Base-by-base conservation (phyloP, 495 filamentous ascomycete species). In the Endocarpon pusillum region DNA sequence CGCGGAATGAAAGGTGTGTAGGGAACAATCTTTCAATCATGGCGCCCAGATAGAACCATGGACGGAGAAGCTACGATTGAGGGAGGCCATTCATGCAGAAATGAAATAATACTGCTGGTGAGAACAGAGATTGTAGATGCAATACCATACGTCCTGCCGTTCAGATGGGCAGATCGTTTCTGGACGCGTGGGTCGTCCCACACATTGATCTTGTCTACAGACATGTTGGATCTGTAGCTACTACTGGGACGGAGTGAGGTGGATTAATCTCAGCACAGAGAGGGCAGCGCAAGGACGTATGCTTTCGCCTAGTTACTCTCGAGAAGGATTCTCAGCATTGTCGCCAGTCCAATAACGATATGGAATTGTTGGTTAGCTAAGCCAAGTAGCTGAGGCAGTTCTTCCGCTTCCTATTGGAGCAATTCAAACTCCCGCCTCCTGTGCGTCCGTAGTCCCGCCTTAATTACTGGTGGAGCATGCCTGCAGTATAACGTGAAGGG, bases 71-170 rank as follows among this genome's bases (percentile, higher is more conserved):
- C n/a, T 3, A 17, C 12, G 16, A 22, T 6, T 25, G 35, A 25
- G 12, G 23, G 23, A 25, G 23, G 12, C 23, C 23, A 25, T 12
- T 25, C 8, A 25, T 8, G 23, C n/a, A n/a, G n/a, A n/a, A n/a
- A n/a, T n/a, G n/a, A 25, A 25, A 8, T 25, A 8, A 25, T 8
- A 8, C 12, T 25, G 23, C 23, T 25, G 8, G 23, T 12, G 23
- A 25, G 23, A 8, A 12, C 8, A 25, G 23, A 25, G 23, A 8
- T 25, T 8, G 23, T 8, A 12, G 23, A 25, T 12, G 12, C 7
- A 62, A 37, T 44, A 69, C 64, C 62, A 51, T 83, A 85, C 10
- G 61, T 74, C 25, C 65, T 62, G 33, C 72, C 73, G 45, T 73
- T 73, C 34, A 83, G 54, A 6, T 55, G 59, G 26, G 66, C 58